Conservation (phyloP, 352 stramenopile species). For the Phytopythium sindhum region DNA sequence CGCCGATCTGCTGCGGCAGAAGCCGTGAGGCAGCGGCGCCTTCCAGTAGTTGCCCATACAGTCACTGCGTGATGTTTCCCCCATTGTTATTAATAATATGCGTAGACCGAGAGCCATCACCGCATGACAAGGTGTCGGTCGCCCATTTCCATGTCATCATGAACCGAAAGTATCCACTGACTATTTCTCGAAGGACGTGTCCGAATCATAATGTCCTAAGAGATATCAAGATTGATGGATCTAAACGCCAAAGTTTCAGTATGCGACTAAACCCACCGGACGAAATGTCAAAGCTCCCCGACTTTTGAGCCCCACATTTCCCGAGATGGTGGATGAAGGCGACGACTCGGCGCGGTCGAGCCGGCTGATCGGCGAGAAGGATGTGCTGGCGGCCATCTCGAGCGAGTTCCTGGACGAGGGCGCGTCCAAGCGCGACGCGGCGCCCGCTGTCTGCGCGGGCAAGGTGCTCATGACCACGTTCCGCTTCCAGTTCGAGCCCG, state of each 20-base stretch:
- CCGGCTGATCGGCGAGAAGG: slow-evolving; percentile 66
- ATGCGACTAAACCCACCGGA: background rate
- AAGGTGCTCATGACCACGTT: slow-evolving; percentile 83
- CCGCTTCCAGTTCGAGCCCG: slow-evolving; percentile 78
- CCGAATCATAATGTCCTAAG: background rate
- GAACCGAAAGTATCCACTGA: no score
- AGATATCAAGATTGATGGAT: no score
- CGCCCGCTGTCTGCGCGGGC: slow-evolving; percentile 59
- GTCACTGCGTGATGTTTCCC: no score
- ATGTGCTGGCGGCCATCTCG: slow-evolving; percentile 71
- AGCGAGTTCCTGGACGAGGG: slow-evolving; percentile 73
- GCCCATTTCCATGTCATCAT: no score
- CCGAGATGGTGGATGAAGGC: slow-evolving; percentile 32
- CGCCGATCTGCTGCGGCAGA: slow-evolving; percentile 24
- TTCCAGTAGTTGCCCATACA: background rate
- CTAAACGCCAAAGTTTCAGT: background rate
- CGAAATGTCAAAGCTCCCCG: background rate
- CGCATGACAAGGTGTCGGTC: no score
- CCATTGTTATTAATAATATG: background rate
- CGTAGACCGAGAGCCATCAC: no score
- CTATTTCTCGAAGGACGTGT: background rate
- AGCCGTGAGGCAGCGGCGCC: slow-evolving; percentile 8
- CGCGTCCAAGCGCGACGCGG: slow-evolving; percentile 50
- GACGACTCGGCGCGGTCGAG: slow-evolving; percentile 21
- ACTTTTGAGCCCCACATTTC: background rate